Evolutionary conservation across 768 basidiomycete genomes (phyloP).

Genomic region (Mycena alexandri): DNA sequence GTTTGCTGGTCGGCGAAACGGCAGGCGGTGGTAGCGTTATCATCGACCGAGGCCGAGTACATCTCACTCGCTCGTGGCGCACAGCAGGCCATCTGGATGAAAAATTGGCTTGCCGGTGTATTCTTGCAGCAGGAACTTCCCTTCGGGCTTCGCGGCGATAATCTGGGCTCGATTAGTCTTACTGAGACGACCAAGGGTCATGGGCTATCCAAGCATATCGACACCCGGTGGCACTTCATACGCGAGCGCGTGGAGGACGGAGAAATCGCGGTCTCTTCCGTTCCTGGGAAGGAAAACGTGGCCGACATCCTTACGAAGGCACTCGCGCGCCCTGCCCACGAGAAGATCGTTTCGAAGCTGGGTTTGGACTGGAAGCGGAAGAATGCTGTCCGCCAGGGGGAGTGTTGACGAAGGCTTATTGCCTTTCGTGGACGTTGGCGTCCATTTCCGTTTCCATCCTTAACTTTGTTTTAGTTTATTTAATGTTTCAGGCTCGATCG

Average conservation of each 20-base stretch:
- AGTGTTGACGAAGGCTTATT: constrained; percentile 10
- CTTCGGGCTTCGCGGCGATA: too few relatives aligned
- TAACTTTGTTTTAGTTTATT: constrained; percentile 10
- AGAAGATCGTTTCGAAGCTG: constrained; percentile 1
- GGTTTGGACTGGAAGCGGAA: constrained; percentile 19
- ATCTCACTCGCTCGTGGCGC: constrained; percentile 17
- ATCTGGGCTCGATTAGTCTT: too few relatives aligned
- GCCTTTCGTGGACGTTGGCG: constrained; percentile 14
- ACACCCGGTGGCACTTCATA: constrained; percentile 32
- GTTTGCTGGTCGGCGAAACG: constrained; percentile 48
- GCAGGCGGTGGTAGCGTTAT: constrained; percentile 41
- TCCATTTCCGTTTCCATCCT: neutral
- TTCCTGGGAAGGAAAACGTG: constrained; percentile 39
- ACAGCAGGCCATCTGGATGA: constrained; percentile 42
- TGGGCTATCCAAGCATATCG: constrained; percentile 33
- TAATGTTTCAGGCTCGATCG: constrained; percentile 7
- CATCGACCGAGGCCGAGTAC: constrained; percentile 12
- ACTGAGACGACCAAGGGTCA: constrained; percentile 3
- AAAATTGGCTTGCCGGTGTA: constrained; percentile 26
- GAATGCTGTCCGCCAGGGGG: constrained; percentile 22
- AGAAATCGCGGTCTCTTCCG: constrained; percentile 12
- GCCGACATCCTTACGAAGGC: constrained; percentile 50
- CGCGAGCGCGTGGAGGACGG: constrained; percentile 28
- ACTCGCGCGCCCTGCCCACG: constrained; percentile 18
- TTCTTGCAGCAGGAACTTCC: neutral